Evolutionary conservation across 768 basidiomycete species (phyloP).

Genomic region (Podaxis mareebaensis): DNA sequence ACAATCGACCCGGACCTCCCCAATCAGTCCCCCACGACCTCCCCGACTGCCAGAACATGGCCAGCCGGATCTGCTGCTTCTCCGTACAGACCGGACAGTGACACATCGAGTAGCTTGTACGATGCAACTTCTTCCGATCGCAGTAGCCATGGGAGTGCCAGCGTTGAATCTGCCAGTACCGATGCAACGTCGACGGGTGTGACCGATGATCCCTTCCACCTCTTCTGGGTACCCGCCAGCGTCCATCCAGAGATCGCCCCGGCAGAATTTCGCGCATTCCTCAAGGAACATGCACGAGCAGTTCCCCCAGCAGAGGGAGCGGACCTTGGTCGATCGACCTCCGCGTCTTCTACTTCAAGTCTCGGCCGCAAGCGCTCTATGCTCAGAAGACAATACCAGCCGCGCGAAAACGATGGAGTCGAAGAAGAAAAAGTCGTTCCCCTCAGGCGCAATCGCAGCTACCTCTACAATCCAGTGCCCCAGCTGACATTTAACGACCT

Average conservation of each 20-base stretch:
- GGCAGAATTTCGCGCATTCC: slow-evolving; percentile 91
- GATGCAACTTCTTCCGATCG: slow-evolving; percentile 22
- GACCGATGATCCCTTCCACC: slow-evolving; percentile 80
- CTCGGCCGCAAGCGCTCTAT: slow-evolving; percentile 90
- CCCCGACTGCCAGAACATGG: slow-evolving; percentile 58
- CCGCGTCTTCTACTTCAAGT: slow-evolving; percentile 39
- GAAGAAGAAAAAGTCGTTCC: slow-evolving; percentile 71
- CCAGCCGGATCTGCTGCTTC: slow-evolving; percentile 29
- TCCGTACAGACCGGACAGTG: slow-evolving; percentile 21
- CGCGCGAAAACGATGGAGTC: slow-evolving; percentile 72
- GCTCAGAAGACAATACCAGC: slow-evolving; percentile 92
- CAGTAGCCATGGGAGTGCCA: slow-evolving; percentile 26
- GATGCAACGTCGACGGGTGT: slow-evolving; percentile 34
- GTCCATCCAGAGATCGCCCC: slow-evolving; percentile 98
- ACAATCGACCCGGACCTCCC: slow-evolving; percentile 93
- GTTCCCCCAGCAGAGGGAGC: slow-evolving; percentile 47
- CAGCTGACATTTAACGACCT: slow-evolving; percentile 92
- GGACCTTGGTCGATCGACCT: slow-evolving; percentile 27
- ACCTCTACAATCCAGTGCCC: slow-evolving; percentile 70
- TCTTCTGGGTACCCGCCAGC: slow-evolving; percentile 98
- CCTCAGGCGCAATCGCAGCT: slow-evolving; percentile 66
- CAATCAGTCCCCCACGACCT: slow-evolving; percentile 60
- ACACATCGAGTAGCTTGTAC: slow-evolving; percentile 22
- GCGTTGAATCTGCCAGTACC: slow-evolving; percentile 19
- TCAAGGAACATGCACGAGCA: slow-evolving; percentile 86